A percentile compares a stretch with the other conserved stretches of the same genome.
Conservation (phyloP, 257 asterid species). For the Cinchona pubescens region DNA sequence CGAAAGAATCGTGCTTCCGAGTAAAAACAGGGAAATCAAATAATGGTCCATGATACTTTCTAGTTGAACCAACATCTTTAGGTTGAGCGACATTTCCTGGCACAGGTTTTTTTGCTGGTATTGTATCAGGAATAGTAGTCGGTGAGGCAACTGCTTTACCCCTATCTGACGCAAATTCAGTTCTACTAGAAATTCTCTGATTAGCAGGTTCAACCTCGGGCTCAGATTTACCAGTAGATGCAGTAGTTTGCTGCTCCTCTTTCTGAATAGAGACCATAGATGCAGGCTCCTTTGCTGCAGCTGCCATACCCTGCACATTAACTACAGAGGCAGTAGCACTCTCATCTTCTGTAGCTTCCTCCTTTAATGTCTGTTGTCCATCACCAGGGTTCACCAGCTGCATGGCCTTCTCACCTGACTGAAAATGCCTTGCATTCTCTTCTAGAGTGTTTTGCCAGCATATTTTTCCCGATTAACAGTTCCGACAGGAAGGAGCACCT, state of each 20-base stretch:
- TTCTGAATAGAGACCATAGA: conserved; percentile 50
- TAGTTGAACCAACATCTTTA: conserved; percentile 64
- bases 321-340: conserved; percentile 36
- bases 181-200: conserved; percentile 49
- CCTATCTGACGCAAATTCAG: conserved; percentile 61
- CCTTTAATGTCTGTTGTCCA: conserved; percentile 43
- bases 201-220: conserved; percentile 53
- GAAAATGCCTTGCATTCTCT: conserved; percentile 47
- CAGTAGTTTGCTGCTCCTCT: conserved; percentile 62
- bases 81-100: conserved; percentile 62
- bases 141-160: conserved; percentile 69
- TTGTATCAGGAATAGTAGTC: conserved; percentile 48
- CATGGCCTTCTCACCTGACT: conserved; percentile 53
- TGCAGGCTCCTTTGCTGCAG: conserved; percentile 51
- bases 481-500: conserved; percentile 41
- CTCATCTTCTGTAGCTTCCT: conserved; percentile 57
- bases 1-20: conserved; percentile 82
- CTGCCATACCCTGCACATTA: conserved; percentile 37
- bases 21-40: conserved; percentile 96
- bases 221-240: conserved; percentile 50
- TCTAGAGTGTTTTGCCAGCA: conserved; percentile 52
- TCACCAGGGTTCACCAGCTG: conserved; percentile 38
- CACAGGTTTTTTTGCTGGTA: conserved; percentile 57
- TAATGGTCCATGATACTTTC: conserved; percentile 96
- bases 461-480: conserved; percentile 51